Percentiles rank a stretch among this genome's conserved stretches.
These are phyloP conservation scores for Solanum hybrid DNA, from an alignment of 305 asterid species.

Conservation along the genomic window DNA sequence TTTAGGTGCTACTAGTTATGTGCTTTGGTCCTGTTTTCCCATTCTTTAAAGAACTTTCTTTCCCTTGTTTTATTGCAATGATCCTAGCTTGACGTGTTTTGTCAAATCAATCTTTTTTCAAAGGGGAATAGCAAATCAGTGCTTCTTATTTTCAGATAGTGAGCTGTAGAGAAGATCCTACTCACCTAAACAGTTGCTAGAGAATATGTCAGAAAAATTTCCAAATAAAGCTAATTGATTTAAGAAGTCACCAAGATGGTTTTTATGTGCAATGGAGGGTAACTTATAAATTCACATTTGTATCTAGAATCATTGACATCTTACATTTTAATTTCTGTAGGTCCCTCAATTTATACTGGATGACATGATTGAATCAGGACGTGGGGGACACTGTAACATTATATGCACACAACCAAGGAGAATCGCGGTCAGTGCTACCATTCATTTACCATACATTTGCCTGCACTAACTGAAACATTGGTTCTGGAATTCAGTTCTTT, in stretches of 20 bases:
- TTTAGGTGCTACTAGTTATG: neutral
- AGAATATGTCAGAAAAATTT: neutral
- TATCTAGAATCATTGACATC: slow-evolving; percentile 1
- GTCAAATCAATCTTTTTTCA: neutral
- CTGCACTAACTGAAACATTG: neutral
- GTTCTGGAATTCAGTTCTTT: neutral
- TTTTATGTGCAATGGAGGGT: neutral
- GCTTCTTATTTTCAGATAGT: neutral
- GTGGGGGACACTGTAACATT: slow-evolving; percentile 73
- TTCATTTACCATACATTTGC: neutral
- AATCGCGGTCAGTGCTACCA: slow-evolving; percentile 67
- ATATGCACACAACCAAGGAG: slow-evolving; percentile 98
- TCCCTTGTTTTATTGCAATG: neutral
- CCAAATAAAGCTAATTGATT: neutral
- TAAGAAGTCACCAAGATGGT: neutral
- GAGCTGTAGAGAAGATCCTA: neutral
- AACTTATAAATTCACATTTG: neutral
- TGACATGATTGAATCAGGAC: slow-evolving; percentile 84
- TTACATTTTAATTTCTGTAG: slow-evolving; percentile 36
- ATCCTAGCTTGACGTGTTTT: neutral
- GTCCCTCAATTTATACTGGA: slow-evolving; percentile 96
- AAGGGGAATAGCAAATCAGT: neutral
- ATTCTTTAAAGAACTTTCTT: neutral
- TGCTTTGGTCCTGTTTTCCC: neutral
- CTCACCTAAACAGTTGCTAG: neutral